phyloP scores from a whole-genome alignment of 2,329 filamentous ascomycete species.

The Pestalotiopsis sp. region DNA sequence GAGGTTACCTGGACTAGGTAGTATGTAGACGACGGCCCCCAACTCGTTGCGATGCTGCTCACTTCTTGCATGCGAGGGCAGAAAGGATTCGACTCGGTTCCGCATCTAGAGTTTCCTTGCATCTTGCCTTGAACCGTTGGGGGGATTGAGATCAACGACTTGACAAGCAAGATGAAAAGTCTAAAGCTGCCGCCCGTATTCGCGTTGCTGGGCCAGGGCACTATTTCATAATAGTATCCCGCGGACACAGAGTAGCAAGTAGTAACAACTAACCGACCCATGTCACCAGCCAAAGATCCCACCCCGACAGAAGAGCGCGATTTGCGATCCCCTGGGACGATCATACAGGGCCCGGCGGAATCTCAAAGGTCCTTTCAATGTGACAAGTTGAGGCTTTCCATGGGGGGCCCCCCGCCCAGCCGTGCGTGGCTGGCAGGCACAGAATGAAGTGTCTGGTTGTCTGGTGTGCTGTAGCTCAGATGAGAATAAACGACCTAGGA shows the following conservation, averaged over 20 bases:
- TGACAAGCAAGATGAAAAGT: neutral
- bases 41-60: too few species aligned
- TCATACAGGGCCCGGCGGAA: neutral
- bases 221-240: neutral
- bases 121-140: neutral
- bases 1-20: neutral
- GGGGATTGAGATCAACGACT: neutral
- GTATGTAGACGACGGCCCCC: neutral
- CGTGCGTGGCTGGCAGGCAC: neutral
- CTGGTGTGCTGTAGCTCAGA: neutral
- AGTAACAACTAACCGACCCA: neutral
- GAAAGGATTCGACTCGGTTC: too few species aligned
- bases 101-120: neutral
- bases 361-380: neutral
- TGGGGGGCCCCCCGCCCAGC: neutral
- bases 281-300: neutral
- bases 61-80: too few species aligned
- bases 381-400: neutral
- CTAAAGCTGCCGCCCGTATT: neutral
- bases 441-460: neutral
- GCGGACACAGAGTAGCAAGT: neutral
- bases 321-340: neutral
- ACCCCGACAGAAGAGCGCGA: neutral
- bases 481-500: neutral
- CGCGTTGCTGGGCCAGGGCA: neutral